Conservation (phyloP, 352 stramenopile genomes). For the Phytophthora rubi region DNA sequence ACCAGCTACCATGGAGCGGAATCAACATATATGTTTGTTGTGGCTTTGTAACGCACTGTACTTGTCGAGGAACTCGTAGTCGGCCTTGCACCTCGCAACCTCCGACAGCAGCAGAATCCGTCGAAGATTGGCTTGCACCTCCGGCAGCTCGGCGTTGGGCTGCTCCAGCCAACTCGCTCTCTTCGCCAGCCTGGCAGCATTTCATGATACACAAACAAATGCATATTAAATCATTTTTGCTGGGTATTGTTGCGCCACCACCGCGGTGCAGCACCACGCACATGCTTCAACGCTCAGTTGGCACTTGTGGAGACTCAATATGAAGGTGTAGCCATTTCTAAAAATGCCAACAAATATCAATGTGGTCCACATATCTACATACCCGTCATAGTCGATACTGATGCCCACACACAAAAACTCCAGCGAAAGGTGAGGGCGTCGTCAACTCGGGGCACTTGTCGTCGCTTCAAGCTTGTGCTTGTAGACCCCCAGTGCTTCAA, state of each 20-base stretch:
- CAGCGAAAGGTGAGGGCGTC: conserved; percentile 29
- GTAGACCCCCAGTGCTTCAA: background rate
- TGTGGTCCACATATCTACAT: conserved; percentile 4
- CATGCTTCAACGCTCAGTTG: background rate
- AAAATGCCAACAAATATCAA: conserved; percentile 10
- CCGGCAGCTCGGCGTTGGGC: conserved; percentile 41
- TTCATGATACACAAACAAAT: background rate
- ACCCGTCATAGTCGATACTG: conserved; percentile 1
- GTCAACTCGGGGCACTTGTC: background rate
- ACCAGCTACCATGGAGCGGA: background rate
- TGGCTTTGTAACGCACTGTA: conserved; percentile 45
- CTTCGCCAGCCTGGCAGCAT: conserved; percentile 27
- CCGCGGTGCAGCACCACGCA: background rate
- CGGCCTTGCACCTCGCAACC: conserved; percentile 43
- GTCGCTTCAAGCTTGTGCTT: conserved; percentile 1
- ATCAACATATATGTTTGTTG: background rate
- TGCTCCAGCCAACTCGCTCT: conserved; percentile 29
- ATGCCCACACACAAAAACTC: conserved; percentile 9
- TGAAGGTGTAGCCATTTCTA: conserved; percentile 19
- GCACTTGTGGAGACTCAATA: background rate
- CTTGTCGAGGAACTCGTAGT: conserved; percentile 76
- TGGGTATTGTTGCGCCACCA: no score
- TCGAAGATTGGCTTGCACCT: conserved; percentile 50
- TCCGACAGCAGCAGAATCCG: conserved; percentile 57
- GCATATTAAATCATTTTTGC: no score